These are phyloP conservation scores for Ustilago crameri DNA, from an alignment of 1,284 basidiomycete genomes.

Conservation along the genomic window DNA sequence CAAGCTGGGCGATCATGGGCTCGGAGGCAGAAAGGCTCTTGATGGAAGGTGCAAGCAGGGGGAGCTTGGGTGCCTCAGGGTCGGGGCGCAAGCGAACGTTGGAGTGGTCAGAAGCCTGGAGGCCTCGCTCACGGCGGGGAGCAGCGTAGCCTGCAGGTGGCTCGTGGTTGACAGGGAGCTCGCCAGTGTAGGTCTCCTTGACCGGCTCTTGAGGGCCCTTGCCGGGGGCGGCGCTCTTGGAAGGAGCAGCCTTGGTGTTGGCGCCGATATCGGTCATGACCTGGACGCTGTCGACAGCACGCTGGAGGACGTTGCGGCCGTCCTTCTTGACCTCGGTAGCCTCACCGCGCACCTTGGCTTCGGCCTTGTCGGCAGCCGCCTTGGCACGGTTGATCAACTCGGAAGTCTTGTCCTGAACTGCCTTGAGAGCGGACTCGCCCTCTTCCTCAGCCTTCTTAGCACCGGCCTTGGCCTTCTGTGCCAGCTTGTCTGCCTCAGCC, in stretches of 20 bases:
- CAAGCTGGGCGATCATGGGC: conserved; percentile 90
- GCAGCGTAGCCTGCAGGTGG: conserved; percentile 55
- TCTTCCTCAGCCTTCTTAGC: conserved; percentile 66
- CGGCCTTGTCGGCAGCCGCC: conserved; percentile 72
- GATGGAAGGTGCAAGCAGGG: conserved; percentile 84
- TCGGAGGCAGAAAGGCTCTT: conserved; percentile 80
- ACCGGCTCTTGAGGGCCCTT: conserved; percentile 56
- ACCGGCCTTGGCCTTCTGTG: conserved; percentile 58
- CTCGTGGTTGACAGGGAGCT: conserved; percentile 58
- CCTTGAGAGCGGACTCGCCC: conserved; percentile 53
- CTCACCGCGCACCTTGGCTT: conserved; percentile 57
- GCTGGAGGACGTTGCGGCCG: conserved; percentile 63
- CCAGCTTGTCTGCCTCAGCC: conserved; percentile 36
- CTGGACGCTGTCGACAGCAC: conserved; percentile 49
- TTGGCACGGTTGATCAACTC: conserved; percentile 53
- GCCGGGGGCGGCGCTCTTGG: conserved; percentile 67
- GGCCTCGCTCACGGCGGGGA: conserved; percentile 53
- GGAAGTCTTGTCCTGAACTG: conserved; percentile 49
- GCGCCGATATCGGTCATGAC: conserved; percentile 55
- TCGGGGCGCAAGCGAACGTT: conserved; percentile 56
- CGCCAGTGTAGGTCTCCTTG: conserved; percentile 48
- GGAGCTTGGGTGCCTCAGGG: conserved; percentile 68
- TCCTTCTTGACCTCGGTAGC: conserved; percentile 29
- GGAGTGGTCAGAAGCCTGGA: conserved; percentile 52
- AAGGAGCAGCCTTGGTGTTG: conserved; percentile 59